These are phyloP conservation scores for Coriaria nepalensis DNA, from an alignment of 306 rosid species.

Conservation along the genomic window DNA sequence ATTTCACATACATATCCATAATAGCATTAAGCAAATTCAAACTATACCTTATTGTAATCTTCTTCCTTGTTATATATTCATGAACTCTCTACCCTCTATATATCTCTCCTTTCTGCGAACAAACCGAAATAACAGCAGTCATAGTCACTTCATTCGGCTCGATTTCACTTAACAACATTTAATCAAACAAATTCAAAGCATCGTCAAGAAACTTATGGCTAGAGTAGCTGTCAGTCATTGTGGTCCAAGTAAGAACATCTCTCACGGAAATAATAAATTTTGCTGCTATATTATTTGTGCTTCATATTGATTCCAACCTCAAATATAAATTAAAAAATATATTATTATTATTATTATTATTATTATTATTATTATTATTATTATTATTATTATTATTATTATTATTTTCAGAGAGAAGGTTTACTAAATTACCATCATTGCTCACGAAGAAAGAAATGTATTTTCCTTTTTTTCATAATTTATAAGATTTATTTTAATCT, in stretches of 20 bases:
- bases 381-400: too few species aligned
- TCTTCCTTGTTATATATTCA: constrained; percentile 23
- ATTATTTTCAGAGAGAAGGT: too few species aligned
- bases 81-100: constrained; percentile 31
- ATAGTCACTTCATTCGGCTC: constrained; percentile 71
- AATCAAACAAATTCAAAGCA: constrained; percentile 40
- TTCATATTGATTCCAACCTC: too few species aligned
- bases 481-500: too few species aligned
- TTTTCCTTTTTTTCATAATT: too few species aligned
- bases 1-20: constrained; percentile 63
- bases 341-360: too few species aligned
- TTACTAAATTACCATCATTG: too few species aligned
- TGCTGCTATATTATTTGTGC: too few species aligned
- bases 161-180: constrained; percentile 37
- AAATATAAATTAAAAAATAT: too few species aligned
- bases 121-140: constrained; percentile 40
- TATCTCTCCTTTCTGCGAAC: constrained; percentile 32
- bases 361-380: too few species aligned
- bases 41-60: constrained; percentile 6
- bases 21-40: constrained; percentile 43
- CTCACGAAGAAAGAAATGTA: too few species aligned
- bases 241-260: constrained; percentile 84
- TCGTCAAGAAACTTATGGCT: constrained; percentile 17
- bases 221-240: constrained; percentile 62
- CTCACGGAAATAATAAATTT: too few species aligned